A percentile compares a stretch with the other conserved stretches of the same genome.
Evolutionary conservation across 768 basidiomycete species (phyloP).

Genomic region (Hericium erinaceus): DNA sequence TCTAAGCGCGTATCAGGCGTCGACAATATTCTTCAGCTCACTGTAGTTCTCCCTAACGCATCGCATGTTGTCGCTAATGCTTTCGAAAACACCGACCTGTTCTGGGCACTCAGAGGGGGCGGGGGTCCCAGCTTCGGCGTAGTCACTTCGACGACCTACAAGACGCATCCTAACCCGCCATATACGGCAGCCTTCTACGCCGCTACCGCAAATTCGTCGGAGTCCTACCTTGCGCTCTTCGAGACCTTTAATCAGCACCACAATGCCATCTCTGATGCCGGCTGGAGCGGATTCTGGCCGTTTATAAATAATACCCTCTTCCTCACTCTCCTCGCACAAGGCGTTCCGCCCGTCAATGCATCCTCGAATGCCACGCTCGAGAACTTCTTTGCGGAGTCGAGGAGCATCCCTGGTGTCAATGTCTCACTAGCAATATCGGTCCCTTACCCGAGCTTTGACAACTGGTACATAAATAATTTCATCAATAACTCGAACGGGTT

Average conservation of each 20-base stretch:
- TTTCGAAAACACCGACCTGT: conserved; percentile 34
- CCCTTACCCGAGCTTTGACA: background rate
- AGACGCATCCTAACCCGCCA: conserved; percentile 30
- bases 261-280: conserved; percentile 5
- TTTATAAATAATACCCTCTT: background rate
- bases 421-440: background rate
- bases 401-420: background rate
- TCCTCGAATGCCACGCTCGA: background rate
- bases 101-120: conserved; percentile 45
- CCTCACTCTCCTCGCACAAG: background rate
- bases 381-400: conserved; percentile 3
- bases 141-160: conserved; percentile 37
- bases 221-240: conserved; percentile 1
- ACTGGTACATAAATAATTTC: background rate
- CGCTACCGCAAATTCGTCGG: background rate
- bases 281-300: background rate
- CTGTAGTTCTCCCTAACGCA: conserved; percentile 34
- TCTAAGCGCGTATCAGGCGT: background rate
- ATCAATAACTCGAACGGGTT: background rate
- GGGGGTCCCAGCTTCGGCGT: conserved; percentile 44
- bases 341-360: background rate
- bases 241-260: conserved; percentile 1
- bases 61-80: conserved; percentile 30
- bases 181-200: conserved; percentile 19
- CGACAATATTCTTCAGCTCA: conserved; percentile 31